A percentile compares a stretch with the other conserved stretches of the same genome.
These are phyloP conservation scores for Xanthoconium purpureum DNA, from an alignment of 768 basidiomycete species.

Conservation along the genomic window DNA sequence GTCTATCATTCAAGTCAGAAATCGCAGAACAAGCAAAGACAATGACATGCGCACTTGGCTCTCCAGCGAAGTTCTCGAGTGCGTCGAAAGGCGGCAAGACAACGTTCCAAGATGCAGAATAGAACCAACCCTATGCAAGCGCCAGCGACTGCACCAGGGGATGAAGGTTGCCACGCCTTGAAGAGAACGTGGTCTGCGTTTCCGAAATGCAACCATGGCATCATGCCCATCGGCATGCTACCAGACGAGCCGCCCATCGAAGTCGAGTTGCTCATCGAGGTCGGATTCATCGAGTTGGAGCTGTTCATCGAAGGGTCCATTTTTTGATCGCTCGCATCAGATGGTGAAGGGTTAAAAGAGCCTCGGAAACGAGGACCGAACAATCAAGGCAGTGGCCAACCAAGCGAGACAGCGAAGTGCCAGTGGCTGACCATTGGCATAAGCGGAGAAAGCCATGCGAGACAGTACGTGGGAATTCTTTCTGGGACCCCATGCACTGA, in stretches of 20 bases:
- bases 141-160: constrained; percentile 67
- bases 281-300: too few species aligned
- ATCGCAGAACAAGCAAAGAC: background rate
- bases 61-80: constrained; percentile 57
- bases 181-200: constrained; percentile 66
- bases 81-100: constrained; percentile 58
- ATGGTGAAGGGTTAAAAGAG: too few species aligned
- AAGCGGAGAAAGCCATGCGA: too few species aligned
- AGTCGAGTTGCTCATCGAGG: background rate
- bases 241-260: constrained; percentile 6
- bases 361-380: too few species aligned
- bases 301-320: too few species aligned
- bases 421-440: too few species aligned
- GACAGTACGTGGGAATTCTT: too few species aligned
- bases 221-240: constrained; percentile 44
- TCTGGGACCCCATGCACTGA: too few species aligned
- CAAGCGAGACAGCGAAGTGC: too few species aligned
- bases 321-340: too few species aligned
- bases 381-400: too few species aligned
- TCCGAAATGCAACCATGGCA: constrained; percentile 67
- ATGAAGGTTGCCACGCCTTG: constrained; percentile 62
- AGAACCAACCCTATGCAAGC: constrained; percentile 70
- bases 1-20: too few species aligned
- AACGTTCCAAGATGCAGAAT: constrained; percentile 69
- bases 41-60: constrained; percentile 41